Conservation (phyloP, 306 rosid species). For the Aeschynomene evenia region DNA sequence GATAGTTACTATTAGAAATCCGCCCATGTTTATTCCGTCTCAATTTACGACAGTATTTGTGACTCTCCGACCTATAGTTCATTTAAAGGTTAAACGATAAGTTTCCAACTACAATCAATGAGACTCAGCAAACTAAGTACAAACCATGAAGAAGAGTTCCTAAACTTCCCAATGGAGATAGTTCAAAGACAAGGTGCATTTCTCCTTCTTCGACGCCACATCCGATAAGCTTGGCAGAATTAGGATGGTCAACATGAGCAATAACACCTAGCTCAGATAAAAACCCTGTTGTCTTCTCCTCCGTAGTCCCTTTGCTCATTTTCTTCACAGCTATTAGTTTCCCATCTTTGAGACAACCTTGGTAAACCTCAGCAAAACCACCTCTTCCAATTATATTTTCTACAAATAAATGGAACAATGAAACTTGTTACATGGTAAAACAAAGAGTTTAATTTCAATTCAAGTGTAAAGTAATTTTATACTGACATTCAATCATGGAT, state of each 20-base stretch:
- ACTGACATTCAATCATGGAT: no score
- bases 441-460: no score
- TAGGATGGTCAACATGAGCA: constrained; percentile 88
- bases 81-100: background rate
- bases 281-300: constrained; percentile 70
- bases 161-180: constrained; percentile 73
- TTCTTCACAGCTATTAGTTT: constrained; percentile 73
- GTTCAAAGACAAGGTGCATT: constrained; percentile 72
- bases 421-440: background rate
- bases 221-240: constrained; percentile 82
- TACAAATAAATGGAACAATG: constrained; percentile 33
- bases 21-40: no score
- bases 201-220: constrained; percentile 77
- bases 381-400: constrained; percentile 86
- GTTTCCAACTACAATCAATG: background rate
- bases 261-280: constrained; percentile 86
- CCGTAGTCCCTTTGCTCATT: constrained; percentile 66
- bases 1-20: background rate
- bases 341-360: constrained; percentile 63
- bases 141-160: constrained; percentile 81
- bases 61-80: no score
- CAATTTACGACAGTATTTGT: no score
- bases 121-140: constrained; percentile 25
- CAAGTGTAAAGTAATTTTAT: no score
- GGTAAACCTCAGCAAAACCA: constrained; percentile 78